Conservation (phyloP, 2,329 filamentous ascomycete genomes). For the Colletotrichum spinosum region DNA sequence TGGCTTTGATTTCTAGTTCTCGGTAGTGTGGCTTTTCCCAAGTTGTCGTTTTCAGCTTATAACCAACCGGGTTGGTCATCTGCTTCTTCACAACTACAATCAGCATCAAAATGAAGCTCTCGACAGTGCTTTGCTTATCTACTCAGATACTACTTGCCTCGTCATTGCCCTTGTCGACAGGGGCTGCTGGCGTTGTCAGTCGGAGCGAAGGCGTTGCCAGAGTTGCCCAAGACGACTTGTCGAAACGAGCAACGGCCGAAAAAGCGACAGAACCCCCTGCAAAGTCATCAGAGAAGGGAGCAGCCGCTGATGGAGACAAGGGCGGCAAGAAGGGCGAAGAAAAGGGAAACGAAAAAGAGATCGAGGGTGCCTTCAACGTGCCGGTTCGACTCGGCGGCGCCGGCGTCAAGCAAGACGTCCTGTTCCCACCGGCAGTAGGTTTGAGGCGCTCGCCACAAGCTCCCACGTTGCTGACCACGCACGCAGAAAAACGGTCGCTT, state of each 20-base stretch:
- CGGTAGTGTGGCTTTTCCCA: background rate
- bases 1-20: background rate
- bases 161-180: conserved; percentile 16
- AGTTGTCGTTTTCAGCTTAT: background rate
- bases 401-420: conserved; percentile 47
- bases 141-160: background rate
- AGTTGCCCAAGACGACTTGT: background rate
- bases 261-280: background rate
- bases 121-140: conserved; percentile 4
- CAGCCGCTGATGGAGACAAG: conserved; percentile 14
- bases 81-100: background rate
- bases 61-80: conserved; percentile 14
- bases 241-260: conserved; percentile 5
- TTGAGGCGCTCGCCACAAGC: background rate
- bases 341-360: conserved; percentile 46
- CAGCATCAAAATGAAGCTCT: conserved; percentile 18
- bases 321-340: conserved; percentile 28
- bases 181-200: background rate
- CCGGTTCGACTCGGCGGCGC: conserved; percentile 46
- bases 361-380: conserved; percentile 44
- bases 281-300: conserved; percentile 1
- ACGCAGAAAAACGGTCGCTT: conserved; percentile 46
- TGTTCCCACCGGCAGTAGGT: conserved; percentile 49
- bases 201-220: background rate
- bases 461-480: background rate